Evolutionary conservation across 2,329 filamentous ascomycete genomes (phyloP).

Genomic region (Tolypocladium tundrense): DNA sequence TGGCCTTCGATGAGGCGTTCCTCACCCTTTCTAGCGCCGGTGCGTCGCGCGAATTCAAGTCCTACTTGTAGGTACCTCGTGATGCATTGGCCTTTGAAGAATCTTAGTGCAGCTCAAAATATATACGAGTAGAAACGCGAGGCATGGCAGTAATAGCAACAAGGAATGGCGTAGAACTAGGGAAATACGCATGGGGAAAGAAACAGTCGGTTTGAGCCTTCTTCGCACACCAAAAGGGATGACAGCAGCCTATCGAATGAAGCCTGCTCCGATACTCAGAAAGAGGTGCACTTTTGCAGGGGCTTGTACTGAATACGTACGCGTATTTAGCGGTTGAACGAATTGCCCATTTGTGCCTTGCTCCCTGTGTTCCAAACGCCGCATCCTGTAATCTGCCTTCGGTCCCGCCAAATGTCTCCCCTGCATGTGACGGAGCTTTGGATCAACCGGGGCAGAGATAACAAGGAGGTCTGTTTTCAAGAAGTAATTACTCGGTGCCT

Average conservation of each 20-base stretch:
- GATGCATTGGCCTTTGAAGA: too few species aligned
- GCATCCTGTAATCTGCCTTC: neutral
- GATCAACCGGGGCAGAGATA: neutral
- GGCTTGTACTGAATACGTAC: neutral
- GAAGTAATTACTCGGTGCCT: neutral
- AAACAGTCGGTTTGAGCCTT: too few species aligned
- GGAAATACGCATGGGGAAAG: too few species aligned
- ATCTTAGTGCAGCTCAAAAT: too few species aligned
- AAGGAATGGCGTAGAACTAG: too few species aligned
- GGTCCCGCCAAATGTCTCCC: neutral
- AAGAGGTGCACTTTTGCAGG: neutral
- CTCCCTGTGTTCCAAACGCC: neutral
- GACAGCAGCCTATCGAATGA: neutral
- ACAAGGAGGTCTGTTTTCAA: neutral
- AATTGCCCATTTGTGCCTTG: neutral
- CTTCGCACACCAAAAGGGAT: too few species aligned
- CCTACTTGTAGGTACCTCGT: neutral
- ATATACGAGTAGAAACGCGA: too few species aligned
- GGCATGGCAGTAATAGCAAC: too few species aligned
- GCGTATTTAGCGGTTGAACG: neutral
- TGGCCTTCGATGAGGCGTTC: constrained; percentile 4
- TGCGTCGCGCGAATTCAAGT: neutral
- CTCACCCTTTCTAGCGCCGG: neutral
- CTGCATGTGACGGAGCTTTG: neutral
- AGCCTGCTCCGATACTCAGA: neutral